Evolutionary conservation across 192 early-diverging fungal genomes (phyloP).

Genomic region (Coemansia sp.): DNA sequence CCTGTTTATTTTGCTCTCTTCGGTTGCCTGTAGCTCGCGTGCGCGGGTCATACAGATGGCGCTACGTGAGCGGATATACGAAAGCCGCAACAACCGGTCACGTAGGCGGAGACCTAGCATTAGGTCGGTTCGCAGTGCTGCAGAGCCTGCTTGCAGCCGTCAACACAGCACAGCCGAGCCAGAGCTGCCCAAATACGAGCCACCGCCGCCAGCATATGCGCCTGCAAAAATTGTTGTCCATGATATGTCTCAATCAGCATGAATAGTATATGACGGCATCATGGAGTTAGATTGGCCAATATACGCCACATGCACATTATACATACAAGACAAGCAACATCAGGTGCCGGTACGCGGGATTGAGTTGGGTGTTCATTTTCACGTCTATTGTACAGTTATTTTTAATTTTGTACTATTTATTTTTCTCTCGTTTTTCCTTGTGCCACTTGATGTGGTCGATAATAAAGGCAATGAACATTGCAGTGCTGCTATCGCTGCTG

Average conservation of each 20-base stretch:
- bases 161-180: not conserved
- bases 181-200: slow-evolving; percentile 34
- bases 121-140: not conserved
- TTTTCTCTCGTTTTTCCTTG: not conserved
- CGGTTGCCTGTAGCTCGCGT: slow-evolving; percentile 11
- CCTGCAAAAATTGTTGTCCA: slow-evolving; percentile 12
- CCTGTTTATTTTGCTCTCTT: not conserved
- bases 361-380: not conserved
- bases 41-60: slow-evolving; percentile 1
- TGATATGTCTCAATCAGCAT: not conserved
- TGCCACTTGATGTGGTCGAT: slow-evolving; percentile 22
- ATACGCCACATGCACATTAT: slow-evolving; percentile 9
- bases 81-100: not conserved
- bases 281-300: slow-evolving; percentile 4
- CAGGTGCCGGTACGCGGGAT: not conserved
- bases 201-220: slow-evolving; percentile 35
- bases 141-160: not conserved
- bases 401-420: not conserved
- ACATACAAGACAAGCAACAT: not conserved
- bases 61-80: not conserved
- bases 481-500: slow-evolving; percentile 26
- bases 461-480: slow-evolving; percentile 26
- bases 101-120: not conserved
- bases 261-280: not conserved
- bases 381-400: slow-evolving; percentile 4